Evolutionary conservation across 208 protist genomes (phyloP).

Genomic region (Wallacemonas sp.): DNA sequence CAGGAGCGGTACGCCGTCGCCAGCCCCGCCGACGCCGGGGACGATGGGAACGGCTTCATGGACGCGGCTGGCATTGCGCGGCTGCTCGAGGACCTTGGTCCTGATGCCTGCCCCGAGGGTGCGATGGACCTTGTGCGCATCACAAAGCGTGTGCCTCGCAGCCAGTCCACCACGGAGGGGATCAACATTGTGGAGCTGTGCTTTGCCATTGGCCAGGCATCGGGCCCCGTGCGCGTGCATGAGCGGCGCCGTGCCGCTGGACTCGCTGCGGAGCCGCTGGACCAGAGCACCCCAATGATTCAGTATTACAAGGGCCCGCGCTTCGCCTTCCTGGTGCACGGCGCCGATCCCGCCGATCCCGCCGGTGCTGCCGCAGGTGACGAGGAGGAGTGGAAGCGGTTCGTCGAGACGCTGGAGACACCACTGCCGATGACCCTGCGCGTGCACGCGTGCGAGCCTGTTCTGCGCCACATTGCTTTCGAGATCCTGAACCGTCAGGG

Average conservation of each 20-base stretch:
- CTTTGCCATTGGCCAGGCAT: slow-evolving; percentile 78
- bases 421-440: slow-evolving; percentile 89
- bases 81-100: slow-evolving; percentile 54
- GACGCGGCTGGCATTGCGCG: slow-evolving; percentile 52
- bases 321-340: slow-evolving; percentile 56
- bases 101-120: slow-evolving; percentile 46
- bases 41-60: slow-evolving; percentile 36
- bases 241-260: slow-evolving; percentile 64
- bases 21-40: not conserved
- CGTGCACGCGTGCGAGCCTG: slow-evolving; percentile 74
- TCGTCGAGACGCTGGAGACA: slow-evolving; percentile 50
- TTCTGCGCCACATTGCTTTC: slow-evolving; percentile 36
- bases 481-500: slow-evolving; percentile 36
- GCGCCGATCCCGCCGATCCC: slow-evolving; percentile 36
- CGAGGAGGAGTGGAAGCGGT: slow-evolving; percentile 65
- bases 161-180: slow-evolving; percentile 60
- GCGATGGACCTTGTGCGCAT: slow-evolving; percentile 63
- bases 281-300: slow-evolving; percentile 62
- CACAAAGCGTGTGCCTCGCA: slow-evolving; percentile 77
- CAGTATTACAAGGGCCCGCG: slow-evolving; percentile 80
- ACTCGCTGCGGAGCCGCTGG: slow-evolving; percentile 31
- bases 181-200: slow-evolving; percentile 83
- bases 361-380: slow-evolving; percentile 7
- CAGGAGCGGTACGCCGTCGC: slow-evolving; percentile 26
- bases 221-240: slow-evolving; percentile 60